Evolutionary conservation across 805 yeast species (phyloP).

Genomic region (Candida hispaniensis): DNA sequence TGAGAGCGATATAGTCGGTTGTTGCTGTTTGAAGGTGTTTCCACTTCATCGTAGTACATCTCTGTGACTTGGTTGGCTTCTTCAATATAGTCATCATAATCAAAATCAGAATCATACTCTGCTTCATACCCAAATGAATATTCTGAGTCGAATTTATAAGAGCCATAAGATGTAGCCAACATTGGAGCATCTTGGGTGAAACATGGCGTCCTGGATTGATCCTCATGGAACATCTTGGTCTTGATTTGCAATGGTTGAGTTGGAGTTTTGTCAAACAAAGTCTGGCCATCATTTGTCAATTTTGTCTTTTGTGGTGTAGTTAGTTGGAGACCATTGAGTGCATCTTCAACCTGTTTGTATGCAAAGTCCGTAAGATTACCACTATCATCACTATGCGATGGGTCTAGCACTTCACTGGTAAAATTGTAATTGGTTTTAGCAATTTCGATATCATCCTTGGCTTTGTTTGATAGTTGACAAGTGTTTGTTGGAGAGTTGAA

Average conservation of each 20-base stretch:
- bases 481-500: not conserved
- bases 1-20: slow-evolving; percentile 12
- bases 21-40: not conserved
- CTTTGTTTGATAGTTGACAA: not conserved
- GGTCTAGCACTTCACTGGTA: too few species aligned
- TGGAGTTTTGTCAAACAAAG: slow-evolving; percentile 2
- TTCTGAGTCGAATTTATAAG: not conserved
- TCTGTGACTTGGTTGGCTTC: slow-evolving; percentile 9
- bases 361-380: slow-evolving; percentile 10
- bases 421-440: slow-evolving; percentile 1
- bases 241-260: not conserved
- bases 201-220: not conserved
- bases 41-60: slow-evolving; percentile 7
- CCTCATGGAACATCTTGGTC: not conserved
- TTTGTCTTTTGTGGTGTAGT: slow-evolving; percentile 1
- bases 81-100: slow-evolving; percentile 7
- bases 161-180: not conserved
- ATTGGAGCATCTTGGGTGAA: slow-evolving; percentile 1
- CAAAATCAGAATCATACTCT: not conserved
- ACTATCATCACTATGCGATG: too few species aligned
- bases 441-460: not conserved
- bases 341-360: slow-evolving; percentile 12
- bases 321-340: slow-evolving; percentile 2
- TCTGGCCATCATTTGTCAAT: not conserved
- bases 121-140: slow-evolving; percentile 3